phyloP scores from a whole-genome alignment of 1,284 basidiomycete species.

The Cryptococcus sp. region DNA sequence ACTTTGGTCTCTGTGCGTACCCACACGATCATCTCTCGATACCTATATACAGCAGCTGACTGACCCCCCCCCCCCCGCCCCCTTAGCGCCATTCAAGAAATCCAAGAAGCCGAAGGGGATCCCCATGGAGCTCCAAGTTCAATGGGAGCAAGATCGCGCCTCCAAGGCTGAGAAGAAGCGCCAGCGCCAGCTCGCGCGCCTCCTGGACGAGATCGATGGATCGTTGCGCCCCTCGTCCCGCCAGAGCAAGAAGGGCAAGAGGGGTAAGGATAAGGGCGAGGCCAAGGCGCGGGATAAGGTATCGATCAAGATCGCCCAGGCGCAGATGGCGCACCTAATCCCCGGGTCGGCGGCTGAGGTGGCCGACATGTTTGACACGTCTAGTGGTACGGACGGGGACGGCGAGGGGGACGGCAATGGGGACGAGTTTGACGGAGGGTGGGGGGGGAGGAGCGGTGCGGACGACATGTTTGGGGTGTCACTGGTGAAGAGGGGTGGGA shows the following conservation, averaged over 20 bases:
- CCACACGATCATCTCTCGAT: conserved; percentile 12
- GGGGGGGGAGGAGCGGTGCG: not conserved
- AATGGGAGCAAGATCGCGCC: conserved; percentile 75
- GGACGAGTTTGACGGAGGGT: not conserved
- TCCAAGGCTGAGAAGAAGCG: conserved; percentile 76
- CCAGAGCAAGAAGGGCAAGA: conserved; percentile 48
- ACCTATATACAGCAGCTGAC: not conserved
- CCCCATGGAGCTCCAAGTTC: conserved; percentile 62
- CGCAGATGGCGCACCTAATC: conserved; percentile 40
- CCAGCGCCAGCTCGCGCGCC: conserved; percentile 56
- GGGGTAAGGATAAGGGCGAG: conserved; percentile 30
- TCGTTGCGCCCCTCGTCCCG: conserved; percentile 61
- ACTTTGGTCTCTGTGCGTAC: conserved; percentile 39
- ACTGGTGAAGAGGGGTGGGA: conserved; percentile 9
- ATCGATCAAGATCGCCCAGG: conserved; percentile 36
- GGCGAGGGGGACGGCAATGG: conserved; percentile 27
- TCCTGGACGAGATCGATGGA: conserved; percentile 55
- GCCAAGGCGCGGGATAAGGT: conserved; percentile 33
- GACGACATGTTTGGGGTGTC: not conserved
- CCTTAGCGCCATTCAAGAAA: conserved; percentile 33
- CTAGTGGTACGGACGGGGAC: conserved; percentile 33
- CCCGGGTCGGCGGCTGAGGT: conserved; percentile 38
- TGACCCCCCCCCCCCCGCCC: too few relatives aligned
- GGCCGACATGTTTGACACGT: conserved; percentile 39
- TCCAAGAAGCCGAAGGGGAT: conserved; percentile 57